Evolutionary conservation across 1,139 yeast species (phyloP).

Genomic region (Casaregolazyma suthepensis): DNA sequence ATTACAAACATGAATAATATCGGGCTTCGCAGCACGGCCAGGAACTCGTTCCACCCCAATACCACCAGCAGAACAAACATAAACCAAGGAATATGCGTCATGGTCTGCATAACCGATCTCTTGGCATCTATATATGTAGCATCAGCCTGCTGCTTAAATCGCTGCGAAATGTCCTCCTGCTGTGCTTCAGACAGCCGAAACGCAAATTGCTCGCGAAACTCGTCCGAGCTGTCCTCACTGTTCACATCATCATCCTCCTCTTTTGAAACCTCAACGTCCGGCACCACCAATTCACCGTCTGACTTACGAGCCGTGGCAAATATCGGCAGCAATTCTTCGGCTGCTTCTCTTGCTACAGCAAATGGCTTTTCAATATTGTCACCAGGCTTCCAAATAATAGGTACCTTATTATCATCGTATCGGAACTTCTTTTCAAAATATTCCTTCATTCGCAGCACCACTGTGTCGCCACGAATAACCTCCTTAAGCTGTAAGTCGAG

Average conservation of each 20-base stretch:
- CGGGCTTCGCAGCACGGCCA: slow-evolving; percentile 84
- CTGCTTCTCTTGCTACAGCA: slow-evolving; percentile 49
- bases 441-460: slow-evolving; percentile 34
- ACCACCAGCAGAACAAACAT: slow-evolving; percentile 65
- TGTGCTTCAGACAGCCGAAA: slow-evolving; percentile 52
- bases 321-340: slow-evolving; percentile 54
- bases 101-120: slow-evolving; percentile 34
- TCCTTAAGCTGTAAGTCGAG: slow-evolving; percentile 57
- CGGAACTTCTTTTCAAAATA: slow-evolving; percentile 77
- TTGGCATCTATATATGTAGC: slow-evolving; percentile 74
- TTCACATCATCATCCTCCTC: slow-evolving; percentile 29
- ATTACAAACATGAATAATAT: slow-evolving; percentile 50
- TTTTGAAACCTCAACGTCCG: slow-evolving; percentile 45
- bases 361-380: slow-evolving; percentile 67
- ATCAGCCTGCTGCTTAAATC: slow-evolving; percentile 73
- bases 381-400: slow-evolving; percentile 72
- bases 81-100: slow-evolving; percentile 78
- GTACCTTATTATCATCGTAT: slow-evolving; percentile 77
- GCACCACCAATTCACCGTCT: slow-evolving; percentile 50
- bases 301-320: slow-evolving; percentile 52
- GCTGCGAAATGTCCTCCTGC: slow-evolving; percentile 49
- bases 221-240: slow-evolving; percentile 39
- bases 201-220: slow-evolving; percentile 41
- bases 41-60: slow-evolving; percentile 93
- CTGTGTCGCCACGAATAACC: slow-evolving; percentile 34